Evolutionary conservation across 495 filamentous ascomycete species (phyloP).

Genomic region (Podospora appendiculata): DNA sequence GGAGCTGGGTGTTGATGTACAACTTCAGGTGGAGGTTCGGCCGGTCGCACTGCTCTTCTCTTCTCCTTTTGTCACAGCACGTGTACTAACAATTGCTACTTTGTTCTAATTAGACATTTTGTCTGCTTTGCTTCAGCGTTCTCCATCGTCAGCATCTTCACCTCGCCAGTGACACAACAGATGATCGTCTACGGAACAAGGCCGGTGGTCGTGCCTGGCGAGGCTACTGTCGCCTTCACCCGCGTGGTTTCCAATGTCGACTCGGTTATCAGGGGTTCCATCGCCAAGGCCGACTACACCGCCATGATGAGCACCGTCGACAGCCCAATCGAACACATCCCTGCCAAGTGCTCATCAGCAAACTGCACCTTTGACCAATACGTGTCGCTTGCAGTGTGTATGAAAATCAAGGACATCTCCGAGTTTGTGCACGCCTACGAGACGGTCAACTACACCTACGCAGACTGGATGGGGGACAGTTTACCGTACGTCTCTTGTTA

Average conservation of each 20-base stretch:
- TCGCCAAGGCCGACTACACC: neutral
- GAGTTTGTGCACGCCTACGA: neutral
- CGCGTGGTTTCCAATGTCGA: neutral
- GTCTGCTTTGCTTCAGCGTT: conserved; percentile 1
- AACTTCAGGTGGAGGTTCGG: neutral
- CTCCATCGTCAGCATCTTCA: conserved; percentile 6
- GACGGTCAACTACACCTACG: neutral
- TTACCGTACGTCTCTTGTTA: too few species aligned
- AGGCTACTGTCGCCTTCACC: neutral
- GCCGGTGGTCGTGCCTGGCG: neutral
- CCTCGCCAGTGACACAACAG: conserved; percentile 6
- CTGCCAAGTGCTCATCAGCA: conserved; percentile 1
- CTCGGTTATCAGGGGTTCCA: neutral
- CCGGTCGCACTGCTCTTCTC: neutral
- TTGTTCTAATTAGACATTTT: neutral
- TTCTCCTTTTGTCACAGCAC: neutral
- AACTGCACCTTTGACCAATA: conserved; percentile 1
- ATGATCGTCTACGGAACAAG: conserved; percentile 2
- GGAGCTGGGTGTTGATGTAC: conserved; percentile 4
- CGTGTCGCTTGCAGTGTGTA: neutral
- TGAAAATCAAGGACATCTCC: neutral
- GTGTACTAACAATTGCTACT: neutral
- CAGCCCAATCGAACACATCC: neutral
- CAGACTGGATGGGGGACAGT: neutral
- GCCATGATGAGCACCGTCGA: neutral